These are phyloP conservation scores for Xanthoconium stramineum DNA, from an alignment of 768 basidiomycete species.

Conservation along the genomic window DNA sequence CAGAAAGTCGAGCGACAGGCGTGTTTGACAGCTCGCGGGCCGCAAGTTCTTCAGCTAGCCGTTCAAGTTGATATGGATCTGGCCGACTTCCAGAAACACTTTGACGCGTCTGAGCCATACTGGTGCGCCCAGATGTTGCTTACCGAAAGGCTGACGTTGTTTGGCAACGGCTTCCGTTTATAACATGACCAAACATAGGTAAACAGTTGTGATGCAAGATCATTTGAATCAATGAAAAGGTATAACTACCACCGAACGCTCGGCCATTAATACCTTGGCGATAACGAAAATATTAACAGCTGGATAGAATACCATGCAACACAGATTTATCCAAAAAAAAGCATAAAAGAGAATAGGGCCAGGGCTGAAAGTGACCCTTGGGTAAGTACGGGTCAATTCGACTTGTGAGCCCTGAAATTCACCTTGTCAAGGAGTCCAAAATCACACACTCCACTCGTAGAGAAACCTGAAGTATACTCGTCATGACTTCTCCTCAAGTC, in stretches of 20 bases:
- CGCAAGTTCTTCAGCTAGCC: conserved; percentile 70
- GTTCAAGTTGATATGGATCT: conserved; percentile 67
- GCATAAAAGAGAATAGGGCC: too few species aligned
- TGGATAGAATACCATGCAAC: neutral
- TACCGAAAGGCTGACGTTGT: neutral
- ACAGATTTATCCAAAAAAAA: neutral
- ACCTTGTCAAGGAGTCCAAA: neutral
- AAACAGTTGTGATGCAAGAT: neutral
- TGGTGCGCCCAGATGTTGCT: neutral
- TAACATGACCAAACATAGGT: conserved; percentile 23
- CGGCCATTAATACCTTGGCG: too few species aligned
- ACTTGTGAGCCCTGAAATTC: neutral
- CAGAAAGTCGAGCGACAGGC: conserved; percentile 4
- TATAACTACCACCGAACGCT: too few species aligned
- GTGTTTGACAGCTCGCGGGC: conserved; percentile 44
- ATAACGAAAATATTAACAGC: neutral
- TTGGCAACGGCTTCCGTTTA: conserved; percentile 25
- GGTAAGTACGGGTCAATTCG: too few species aligned
- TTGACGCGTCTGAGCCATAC: conserved; percentile 19
- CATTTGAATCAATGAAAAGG: too few species aligned
- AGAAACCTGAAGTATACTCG: neutral
- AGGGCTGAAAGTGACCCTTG: too few species aligned
- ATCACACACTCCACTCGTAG: neutral
- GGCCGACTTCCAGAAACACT: conserved; percentile 10
- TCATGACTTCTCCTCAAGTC: conserved; percentile 58